These are phyloP conservation scores for Verticillium alfalfae DNA, from an alignment of 2,329 filamentous ascomycete species.

Conservation along the genomic window DNA sequence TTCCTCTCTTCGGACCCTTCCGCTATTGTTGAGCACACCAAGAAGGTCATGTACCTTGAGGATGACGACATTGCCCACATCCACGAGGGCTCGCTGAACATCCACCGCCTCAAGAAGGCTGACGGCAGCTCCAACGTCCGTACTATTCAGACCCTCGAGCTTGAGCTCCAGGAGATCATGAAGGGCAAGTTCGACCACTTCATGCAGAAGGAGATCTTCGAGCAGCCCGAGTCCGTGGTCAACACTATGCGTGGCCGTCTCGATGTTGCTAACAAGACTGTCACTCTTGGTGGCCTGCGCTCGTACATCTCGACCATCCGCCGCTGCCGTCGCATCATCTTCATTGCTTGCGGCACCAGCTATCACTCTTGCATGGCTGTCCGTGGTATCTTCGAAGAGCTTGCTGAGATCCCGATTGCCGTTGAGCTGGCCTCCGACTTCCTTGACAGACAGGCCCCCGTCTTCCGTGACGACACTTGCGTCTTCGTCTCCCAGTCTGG, in stretches of 20 bases:
- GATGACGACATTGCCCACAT: conserved; percentile 99
- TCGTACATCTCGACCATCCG: conserved; percentile 97
- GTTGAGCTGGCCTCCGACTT: conserved; percentile 98
- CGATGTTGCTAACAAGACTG: conserved; percentile 86
- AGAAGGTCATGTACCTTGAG: conserved; percentile 99
- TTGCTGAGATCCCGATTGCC: conserved; percentile 95
- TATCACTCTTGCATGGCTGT: conserved; percentile 99
- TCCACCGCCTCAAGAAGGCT: conserved; percentile 94
- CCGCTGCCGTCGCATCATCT: conserved; percentile 94
- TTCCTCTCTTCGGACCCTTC: conserved; percentile 98
- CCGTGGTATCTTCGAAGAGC: conserved; percentile 93
- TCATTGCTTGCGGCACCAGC: conserved; percentile 97
- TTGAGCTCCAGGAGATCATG: conserved; percentile 99
- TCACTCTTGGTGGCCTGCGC: conserved; percentile 90
- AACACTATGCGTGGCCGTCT: conserved; percentile 99
- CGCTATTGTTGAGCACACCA: conserved; percentile 98
- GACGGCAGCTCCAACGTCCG: conserved; percentile 96
- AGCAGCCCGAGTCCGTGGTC: conserved; percentile 98
- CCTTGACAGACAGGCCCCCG: conserved; percentile 90
- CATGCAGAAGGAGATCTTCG: conserved; percentile 99
- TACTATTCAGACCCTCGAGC: conserved; percentile 96
- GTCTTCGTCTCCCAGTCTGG: conserved; percentile 98
- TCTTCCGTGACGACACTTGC: conserved; percentile 99
- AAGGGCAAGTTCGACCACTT: conserved; percentile 99
- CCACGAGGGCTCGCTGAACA: conserved; percentile 97